These are phyloP conservation scores for Globisporangium heterothallicum DNA, from an alignment of 352 stramenopile genomes.

Conservation along the genomic window DNA sequence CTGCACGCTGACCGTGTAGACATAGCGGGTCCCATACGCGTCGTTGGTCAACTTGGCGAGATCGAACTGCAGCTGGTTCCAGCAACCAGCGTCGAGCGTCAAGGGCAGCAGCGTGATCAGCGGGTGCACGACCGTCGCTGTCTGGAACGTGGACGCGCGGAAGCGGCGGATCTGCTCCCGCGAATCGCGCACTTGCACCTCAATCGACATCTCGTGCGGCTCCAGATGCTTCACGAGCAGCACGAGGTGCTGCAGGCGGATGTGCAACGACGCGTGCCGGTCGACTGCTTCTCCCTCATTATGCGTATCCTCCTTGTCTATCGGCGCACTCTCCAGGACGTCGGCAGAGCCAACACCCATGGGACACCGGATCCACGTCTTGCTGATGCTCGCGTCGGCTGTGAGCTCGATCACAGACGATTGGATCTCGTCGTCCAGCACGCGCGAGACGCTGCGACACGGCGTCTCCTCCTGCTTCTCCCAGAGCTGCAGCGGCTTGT, in stretches of 20 bases:
- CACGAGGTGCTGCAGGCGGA: constrained; percentile 43
- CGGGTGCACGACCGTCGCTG: constrained; percentile 29
- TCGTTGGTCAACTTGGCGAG: constrained; percentile 31
- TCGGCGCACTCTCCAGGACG: background rate
- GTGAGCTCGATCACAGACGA: constrained; percentile 50
- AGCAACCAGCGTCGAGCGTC: constrained; percentile 30
- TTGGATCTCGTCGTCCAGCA: constrained; percentile 56
- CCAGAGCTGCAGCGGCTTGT: constrained; percentile 54
- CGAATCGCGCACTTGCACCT: constrained; percentile 36
- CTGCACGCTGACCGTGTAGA: constrained; percentile 34
- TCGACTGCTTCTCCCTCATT: background rate
- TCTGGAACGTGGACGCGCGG: constrained; percentile 46
- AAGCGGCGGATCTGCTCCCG: constrained; percentile 29
- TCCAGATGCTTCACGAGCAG: constrained; percentile 40
- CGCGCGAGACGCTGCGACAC: constrained; percentile 25
- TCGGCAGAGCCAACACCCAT: constrained; percentile 2
- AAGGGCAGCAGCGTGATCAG: constrained; percentile 36
- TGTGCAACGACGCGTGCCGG: constrained; percentile 26
- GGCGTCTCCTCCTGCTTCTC: constrained; percentile 38
- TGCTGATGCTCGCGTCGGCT: constrained; percentile 20
- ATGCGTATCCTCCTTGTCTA: too few species aligned
- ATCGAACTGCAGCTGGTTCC: constrained; percentile 62
- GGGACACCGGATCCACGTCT: constrained; percentile 49
- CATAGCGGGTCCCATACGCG: constrained; percentile 40
- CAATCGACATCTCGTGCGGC: constrained; percentile 35